phyloP scores from a whole-genome alignment of 495 filamentous ascomycete genomes.

The Penicillium crystallinum region DNA sequence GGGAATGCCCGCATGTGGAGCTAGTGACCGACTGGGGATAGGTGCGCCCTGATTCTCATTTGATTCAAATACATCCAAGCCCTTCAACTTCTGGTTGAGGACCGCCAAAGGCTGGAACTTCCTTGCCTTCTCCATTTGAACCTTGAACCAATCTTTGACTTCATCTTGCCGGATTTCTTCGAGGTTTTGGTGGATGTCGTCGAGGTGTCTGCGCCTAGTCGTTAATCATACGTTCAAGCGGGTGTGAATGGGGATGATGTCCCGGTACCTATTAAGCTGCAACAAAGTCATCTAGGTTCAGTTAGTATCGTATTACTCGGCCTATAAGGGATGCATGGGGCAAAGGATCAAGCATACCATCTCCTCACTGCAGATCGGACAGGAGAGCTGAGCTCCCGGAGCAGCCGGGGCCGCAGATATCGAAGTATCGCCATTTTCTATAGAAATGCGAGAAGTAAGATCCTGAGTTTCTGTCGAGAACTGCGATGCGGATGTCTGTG shows the following conservation, averaged over 20 bases:
- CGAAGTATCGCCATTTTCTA: slow-evolving; percentile 46
- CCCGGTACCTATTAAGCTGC: slow-evolving; percentile 75
- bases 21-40: slow-evolving; percentile 26
- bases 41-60: slow-evolving; percentile 59
- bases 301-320: slow-evolving; percentile 12
- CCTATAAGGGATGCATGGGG: not conserved
- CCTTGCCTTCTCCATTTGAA: slow-evolving; percentile 93
- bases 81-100: slow-evolving; percentile 91
- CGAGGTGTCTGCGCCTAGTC: slow-evolving; percentile 64
- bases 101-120: slow-evolving; percentile 90
- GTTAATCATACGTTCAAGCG: slow-evolving; percentile 16
- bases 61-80: slow-evolving; percentile 95
- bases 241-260: not conserved
- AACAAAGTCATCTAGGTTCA: slow-evolving; percentile 71
- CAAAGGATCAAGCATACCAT: slow-evolving; percentile 56
- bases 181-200: slow-evolving; percentile 90
- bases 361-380: slow-evolving; percentile 94
- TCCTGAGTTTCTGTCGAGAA: slow-evolving; percentile 55
- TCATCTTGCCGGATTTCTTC: slow-evolving; percentile 91
- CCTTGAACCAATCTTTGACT: slow-evolving; percentile 97
- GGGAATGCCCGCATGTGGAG: slow-evolving; percentile 26
- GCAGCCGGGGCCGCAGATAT: slow-evolving; percentile 48
- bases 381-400: slow-evolving; percentile 64
- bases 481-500: slow-evolving; percentile 57
- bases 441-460: slow-evolving; percentile 52